phyloP scores from a whole-genome alignment of 73 alveolate genomes.

The Breviolum minutum region DNA sequence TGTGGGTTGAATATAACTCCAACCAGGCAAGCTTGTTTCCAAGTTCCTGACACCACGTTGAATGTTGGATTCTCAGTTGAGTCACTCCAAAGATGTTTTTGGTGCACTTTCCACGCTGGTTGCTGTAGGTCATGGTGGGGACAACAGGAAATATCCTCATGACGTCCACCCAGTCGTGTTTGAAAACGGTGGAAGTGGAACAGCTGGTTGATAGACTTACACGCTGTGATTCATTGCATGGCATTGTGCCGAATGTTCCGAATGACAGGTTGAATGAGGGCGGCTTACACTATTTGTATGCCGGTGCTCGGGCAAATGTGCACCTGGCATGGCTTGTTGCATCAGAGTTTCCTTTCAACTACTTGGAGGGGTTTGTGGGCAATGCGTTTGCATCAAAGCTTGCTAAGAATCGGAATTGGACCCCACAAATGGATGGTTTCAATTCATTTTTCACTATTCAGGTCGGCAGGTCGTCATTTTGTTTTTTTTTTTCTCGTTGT shows the following conservation, averaged over 20 bases:
- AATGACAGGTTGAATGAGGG: slow-evolving; percentile 76
- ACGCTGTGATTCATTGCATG: background rate
- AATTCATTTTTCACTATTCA: background rate
- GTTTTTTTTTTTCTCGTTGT: background rate
- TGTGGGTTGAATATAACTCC: background rate
- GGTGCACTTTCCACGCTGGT: background rate
- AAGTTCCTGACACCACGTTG: slow-evolving; percentile 68
- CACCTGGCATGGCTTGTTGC: background rate
- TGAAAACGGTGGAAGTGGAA: too few relatives aligned
- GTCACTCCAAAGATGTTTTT: background rate
- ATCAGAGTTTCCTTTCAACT: too few relatives aligned
- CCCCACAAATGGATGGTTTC: too few relatives aligned
- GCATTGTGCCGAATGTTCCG: background rate
- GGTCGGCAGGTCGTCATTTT: background rate
- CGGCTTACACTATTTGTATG: slow-evolving; percentile 47
- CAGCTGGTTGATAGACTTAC: background rate
- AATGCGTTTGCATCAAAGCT: too few relatives aligned
- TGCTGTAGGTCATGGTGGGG: slow-evolving; percentile 73
- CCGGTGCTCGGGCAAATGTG: slow-evolving; percentile 72
- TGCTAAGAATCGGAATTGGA: background rate
- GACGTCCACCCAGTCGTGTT: background rate
- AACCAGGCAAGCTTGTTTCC: slow-evolving; percentile 62
- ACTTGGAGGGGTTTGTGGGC: background rate
- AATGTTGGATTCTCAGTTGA: background rate
- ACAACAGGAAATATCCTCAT: slow-evolving; percentile 59